Percentiles rank a stretch among this genome's conserved stretches.
Evolutionary conservation across 345 rosid species (phyloP).

Genomic region (Physaria fendleri): DNA sequence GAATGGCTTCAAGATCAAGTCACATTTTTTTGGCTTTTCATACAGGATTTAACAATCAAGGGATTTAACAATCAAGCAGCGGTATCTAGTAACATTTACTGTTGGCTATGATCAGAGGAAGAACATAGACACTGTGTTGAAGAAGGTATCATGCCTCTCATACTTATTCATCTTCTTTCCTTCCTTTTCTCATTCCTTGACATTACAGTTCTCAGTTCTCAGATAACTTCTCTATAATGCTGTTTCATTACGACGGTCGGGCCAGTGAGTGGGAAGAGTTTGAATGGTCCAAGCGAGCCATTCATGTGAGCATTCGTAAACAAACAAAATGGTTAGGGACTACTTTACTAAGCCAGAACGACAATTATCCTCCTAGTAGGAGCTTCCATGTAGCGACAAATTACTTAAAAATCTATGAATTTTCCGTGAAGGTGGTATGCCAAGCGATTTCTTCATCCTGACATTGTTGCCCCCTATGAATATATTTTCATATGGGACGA

Average conservation of each 20-base stretch:
- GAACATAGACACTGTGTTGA: conserved; percentile 73
- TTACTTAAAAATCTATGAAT: conserved; percentile 1
- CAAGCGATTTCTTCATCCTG: conserved; percentile 96
- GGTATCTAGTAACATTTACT: conserved; percentile 85
- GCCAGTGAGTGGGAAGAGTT: conserved; percentile 82
- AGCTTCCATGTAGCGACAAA: conserved; percentile 1
- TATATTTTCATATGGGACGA: conserved; percentile 96
- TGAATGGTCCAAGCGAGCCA: conserved; percentile 91
- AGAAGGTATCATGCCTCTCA: conserved; percentile 46
- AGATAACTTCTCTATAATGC: conserved; percentile 71
- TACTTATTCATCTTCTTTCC: background rate
- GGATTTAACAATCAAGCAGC: conserved; percentile 58
- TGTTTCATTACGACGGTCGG: conserved; percentile 91
- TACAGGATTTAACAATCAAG: conserved; percentile 63
- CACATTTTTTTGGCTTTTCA: conserved; percentile 5
- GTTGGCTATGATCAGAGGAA: conserved; percentile 77
- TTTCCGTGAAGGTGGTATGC: conserved; percentile 75
- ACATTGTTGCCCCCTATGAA: conserved; percentile 75
- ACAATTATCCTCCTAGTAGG: background rate
- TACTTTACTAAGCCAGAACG: background rate
- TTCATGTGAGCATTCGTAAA: conserved; percentile 75
- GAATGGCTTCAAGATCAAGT: conserved; percentile 1
- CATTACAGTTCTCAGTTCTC: conserved; percentile 59
- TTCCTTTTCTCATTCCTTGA: background rate
- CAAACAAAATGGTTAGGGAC: conserved; percentile 86